Evolutionary conservation across 371 early-diverging fungal genomes (phyloP).

Genomic region (Lichtheimia corymbifera): DNA sequence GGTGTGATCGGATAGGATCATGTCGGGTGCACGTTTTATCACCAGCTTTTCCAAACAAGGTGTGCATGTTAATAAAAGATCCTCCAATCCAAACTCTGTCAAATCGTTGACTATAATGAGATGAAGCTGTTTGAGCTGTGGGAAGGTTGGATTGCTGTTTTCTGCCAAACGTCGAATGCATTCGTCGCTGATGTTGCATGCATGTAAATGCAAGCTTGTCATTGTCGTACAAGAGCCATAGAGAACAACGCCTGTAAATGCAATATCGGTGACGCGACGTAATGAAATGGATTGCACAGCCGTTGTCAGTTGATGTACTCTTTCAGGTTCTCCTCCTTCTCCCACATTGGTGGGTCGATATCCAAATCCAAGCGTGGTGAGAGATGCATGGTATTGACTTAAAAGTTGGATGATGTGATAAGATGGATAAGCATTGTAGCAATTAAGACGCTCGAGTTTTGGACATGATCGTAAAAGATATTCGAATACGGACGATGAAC

Average conservation of each 20-base stretch:
- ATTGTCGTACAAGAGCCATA: conserved; percentile 5
- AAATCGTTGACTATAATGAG: neutral
- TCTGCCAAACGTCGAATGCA: neutral
- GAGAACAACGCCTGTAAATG: neutral
- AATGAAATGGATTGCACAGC: neutral
- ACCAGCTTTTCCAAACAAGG: neutral
- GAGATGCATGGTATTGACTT: neutral
- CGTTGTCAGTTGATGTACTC: neutral
- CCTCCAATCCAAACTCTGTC: neutral
- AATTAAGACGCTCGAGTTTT: conserved; percentile 5
- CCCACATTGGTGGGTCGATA: neutral
- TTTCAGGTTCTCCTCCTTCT: neutral
- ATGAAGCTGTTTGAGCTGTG: neutral
- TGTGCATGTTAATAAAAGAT: neutral
- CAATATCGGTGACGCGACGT: neutral
- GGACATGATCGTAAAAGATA: conserved; percentile 4
- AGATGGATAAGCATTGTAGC: neutral
- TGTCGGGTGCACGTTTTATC: conserved; percentile 1
- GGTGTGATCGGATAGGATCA: neutral
- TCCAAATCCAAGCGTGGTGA: neutral
- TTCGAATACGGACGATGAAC: conserved; percentile 3
- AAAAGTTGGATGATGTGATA: conserved; percentile 4
- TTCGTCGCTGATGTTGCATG: conserved; percentile 1
- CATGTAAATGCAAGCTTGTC: neutral
- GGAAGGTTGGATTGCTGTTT: no score